phyloP scores from a whole-genome alignment of 2,329 filamentous ascomycete genomes.

The Neofusicoccum sp. region DNA sequence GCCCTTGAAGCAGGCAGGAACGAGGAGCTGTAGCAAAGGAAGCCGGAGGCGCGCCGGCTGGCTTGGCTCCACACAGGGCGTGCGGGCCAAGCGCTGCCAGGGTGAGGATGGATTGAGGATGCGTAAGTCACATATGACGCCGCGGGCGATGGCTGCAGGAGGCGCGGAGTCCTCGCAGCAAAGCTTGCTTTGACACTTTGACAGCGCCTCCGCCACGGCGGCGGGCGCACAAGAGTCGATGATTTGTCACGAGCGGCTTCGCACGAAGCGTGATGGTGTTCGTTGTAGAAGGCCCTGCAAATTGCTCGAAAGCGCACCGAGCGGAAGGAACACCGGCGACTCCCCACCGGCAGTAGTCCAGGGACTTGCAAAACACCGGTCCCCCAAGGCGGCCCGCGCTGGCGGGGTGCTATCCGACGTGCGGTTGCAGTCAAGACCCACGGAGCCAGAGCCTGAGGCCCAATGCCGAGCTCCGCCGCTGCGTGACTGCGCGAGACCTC shows the following conservation, averaged over 20 bases:
- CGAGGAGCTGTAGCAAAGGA: not conserved
- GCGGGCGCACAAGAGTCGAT: not conserved
- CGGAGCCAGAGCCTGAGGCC: not conserved
- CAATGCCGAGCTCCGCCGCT: not conserved
- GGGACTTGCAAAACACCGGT: not conserved
- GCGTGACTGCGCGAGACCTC: not conserved
- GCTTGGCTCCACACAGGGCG: conserved; percentile 8
- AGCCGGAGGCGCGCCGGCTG: conserved; percentile 4
- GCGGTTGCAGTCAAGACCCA: not conserved
- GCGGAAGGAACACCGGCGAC: not conserved
- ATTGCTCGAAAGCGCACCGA: conserved; percentile 8
- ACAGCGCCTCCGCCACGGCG: not conserved
- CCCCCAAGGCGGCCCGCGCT: not conserved
- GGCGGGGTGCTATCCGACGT: not conserved
- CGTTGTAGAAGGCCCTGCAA: not conserved
- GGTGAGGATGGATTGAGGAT: not conserved
- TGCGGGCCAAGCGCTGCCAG: not conserved
- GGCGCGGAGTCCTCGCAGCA: not conserved
- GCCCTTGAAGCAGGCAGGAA: not conserved
- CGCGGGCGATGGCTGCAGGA: conserved; percentile 6
- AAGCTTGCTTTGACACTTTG: not conserved
- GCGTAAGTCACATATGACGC: conserved; percentile 9
- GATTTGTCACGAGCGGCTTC: not conserved
- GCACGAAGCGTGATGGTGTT: not conserved
- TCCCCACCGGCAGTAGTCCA: not conserved